Conservation (phyloP, 1,284 basidiomycete genomes). For the Fomitiporia mediterranea region DNA sequence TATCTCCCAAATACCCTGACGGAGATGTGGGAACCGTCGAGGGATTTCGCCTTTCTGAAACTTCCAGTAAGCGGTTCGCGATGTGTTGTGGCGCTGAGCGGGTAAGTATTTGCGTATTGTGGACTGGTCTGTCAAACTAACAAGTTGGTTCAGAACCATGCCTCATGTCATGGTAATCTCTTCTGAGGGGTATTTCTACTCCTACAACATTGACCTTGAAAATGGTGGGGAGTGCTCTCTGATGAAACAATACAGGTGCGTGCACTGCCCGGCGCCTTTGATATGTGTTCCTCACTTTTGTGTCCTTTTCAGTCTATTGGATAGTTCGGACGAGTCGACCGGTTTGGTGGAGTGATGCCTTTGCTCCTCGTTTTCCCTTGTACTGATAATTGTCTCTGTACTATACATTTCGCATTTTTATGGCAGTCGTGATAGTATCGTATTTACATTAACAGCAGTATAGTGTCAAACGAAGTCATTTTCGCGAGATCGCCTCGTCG, state of each 20-base stretch:
- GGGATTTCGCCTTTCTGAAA: constrained; percentile 92
- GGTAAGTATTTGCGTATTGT: constrained; percentile 42
- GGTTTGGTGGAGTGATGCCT: constrained; percentile 14
- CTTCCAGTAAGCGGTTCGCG: constrained; percentile 78
- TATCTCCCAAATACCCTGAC: constrained; percentile 90
- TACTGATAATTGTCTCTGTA: neutral
- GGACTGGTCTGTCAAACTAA: neutral
- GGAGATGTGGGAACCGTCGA: constrained; percentile 95
- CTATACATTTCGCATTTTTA: neutral
- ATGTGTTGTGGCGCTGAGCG: constrained; percentile 82
- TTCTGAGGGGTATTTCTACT: constrained; percentile 93
- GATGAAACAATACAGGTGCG: constrained; percentile 86
- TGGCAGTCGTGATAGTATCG: too few species aligned
- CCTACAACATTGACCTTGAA: constrained; percentile 94
- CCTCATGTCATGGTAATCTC: constrained; percentile 98
- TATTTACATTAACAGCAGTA: too few species aligned
- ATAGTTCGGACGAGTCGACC: constrained; percentile 16
- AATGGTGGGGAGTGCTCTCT: constrained; percentile 93
- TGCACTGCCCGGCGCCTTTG: neutral
- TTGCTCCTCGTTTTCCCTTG: neutral
- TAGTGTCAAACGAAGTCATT: too few species aligned
- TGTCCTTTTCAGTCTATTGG: constrained; percentile 10
- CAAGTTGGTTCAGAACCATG: constrained; percentile 81
- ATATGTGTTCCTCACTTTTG: neutral
- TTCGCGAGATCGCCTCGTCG: neutral